phyloP scores from a whole-genome alignment of 495 filamentous ascomycete genomes.

The Margaritispora aquatica region DNA sequence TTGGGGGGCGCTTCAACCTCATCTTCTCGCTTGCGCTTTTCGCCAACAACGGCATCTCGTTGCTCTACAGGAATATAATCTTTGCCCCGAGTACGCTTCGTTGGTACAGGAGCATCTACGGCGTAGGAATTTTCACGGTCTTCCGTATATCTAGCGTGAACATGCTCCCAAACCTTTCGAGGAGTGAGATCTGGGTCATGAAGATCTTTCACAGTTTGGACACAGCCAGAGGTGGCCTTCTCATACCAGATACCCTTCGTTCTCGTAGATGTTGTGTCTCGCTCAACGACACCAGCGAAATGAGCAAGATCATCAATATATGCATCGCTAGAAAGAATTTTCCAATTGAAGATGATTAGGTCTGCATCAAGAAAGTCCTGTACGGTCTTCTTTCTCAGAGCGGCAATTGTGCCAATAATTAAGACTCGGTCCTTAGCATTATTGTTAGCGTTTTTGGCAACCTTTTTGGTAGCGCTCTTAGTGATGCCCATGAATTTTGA shows the following conservation, averaged over 20 bases:
- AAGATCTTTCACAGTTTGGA: constrained; percentile 32
- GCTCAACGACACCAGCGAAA: constrained; percentile 39
- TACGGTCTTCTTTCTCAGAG: constrained; percentile 35
- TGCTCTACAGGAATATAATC: not conserved
- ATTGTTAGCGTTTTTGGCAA: too few species aligned
- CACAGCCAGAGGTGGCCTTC: constrained; percentile 34
- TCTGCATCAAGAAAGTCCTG: constrained; percentile 41
- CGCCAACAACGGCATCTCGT: not conserved
- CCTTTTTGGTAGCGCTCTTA: too few species aligned
- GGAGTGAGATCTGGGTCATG: not conserved
- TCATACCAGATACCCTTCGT: constrained; percentile 48
- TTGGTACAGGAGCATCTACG: constrained; percentile 1
- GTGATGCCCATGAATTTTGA: constrained; percentile 45
- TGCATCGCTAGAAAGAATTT: constrained; percentile 33
- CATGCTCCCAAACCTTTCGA: not conserved
- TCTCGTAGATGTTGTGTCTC: constrained; percentile 32
- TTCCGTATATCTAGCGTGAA: constrained; percentile 17
- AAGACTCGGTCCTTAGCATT: constrained; percentile 37
- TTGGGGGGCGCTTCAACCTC: not conserved
- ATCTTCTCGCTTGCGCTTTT: not conserved
- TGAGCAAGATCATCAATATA: constrained; percentile 46
- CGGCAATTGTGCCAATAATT: constrained; percentile 27
- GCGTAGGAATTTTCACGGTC: not conserved
- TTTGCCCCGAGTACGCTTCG: constrained; percentile 1
- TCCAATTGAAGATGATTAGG: constrained; percentile 49